Conservation (phyloP, 2,329 filamentous ascomycete species). For the Fusarium phyllophilum region DNA sequence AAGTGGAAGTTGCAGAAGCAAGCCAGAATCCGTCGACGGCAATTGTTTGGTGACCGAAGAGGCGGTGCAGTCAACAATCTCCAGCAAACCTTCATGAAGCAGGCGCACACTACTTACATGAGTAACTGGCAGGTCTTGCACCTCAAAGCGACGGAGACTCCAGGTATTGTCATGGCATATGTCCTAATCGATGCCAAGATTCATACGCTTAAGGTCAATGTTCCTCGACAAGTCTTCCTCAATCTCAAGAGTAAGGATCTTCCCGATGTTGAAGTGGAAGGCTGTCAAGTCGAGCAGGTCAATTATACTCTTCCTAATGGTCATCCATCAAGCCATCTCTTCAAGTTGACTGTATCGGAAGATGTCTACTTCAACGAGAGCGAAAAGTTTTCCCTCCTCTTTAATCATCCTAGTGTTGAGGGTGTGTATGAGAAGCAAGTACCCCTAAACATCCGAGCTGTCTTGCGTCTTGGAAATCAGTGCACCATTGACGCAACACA, state of each 20-base stretch:
- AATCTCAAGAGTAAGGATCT: conserved; percentile 90
- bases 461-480: conserved; percentile 88
- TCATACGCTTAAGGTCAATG: conserved; percentile 86
- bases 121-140: conserved; percentile 96
- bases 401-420: conserved; percentile 94
- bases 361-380: conserved; percentile 86
- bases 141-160: conserved; percentile 81
- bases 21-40: conserved; percentile 83
- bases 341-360: conserved; percentile 91
- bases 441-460: conserved; percentile 84
- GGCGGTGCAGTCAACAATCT: conserved; percentile 62
- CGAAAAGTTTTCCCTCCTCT: conserved; percentile 82
- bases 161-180: conserved; percentile 87
- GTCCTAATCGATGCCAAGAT: conserved; percentile 95
- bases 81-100: conserved; percentile 83
- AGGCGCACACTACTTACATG: conserved; percentile 89
- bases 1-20: conserved; percentile 99
- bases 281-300: conserved; percentile 91
- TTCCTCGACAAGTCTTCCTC: conserved; percentile 88
- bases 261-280: conserved; percentile 86
- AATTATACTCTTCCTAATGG: conserved; percentile 94
- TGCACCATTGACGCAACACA: conserved; percentile 95
- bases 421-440: conserved; percentile 97
- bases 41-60: conserved; percentile 90
- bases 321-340: conserved; percentile 91